Percentiles rank a stretch among this genome's conserved stretches.
These are phyloP conservation scores for Xerocomus brunneocitrinus DNA, from an alignment of 768 basidiomycete species.

Conservation along the genomic window DNA sequence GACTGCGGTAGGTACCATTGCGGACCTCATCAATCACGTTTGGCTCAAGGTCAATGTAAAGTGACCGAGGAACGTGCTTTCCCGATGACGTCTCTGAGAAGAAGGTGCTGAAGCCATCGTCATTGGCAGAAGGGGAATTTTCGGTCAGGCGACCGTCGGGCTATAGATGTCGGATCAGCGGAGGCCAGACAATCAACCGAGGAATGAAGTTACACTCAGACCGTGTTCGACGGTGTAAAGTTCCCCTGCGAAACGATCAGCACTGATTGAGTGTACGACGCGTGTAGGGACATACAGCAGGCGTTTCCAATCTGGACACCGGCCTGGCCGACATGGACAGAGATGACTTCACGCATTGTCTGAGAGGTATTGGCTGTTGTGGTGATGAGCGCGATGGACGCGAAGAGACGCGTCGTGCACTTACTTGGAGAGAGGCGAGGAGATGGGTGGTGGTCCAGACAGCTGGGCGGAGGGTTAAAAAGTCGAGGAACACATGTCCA, in stretches of 20 bases:
- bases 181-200: constrained; percentile 2
- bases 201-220: constrained; percentile 61
- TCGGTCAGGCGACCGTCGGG: constrained; percentile 91
- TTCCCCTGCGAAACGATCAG: constrained; percentile 63
- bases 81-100: constrained; percentile 97
- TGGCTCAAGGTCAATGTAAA: constrained; percentile 96
- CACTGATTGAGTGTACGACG: constrained; percentile 10
- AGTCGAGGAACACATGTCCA: constrained; percentile 32
- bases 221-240: constrained; percentile 99
- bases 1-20: constrained; percentile 90
- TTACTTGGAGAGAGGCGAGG: constrained; percentile 28
- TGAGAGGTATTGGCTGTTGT: constrained; percentile 11
- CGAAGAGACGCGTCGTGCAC: constrained; percentile 30
- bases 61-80: constrained; percentile 95
- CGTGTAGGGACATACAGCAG: constrained; percentile 71
- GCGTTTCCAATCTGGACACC: constrained; percentile 98
- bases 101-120: constrained; percentile 97
- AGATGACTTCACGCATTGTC: constrained; percentile 94
- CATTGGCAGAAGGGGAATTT: constrained; percentile 66
- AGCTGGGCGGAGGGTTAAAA: constrained; percentile 40
- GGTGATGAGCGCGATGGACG: constrained; percentile 11
- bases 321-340: constrained; percentile 97
- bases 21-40: constrained; percentile 98
- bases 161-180: constrained; percentile 41
- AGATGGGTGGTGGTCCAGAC: constrained; percentile 24